A percentile compares a stretch with the other conserved stretches of the same genome.
Evolutionary conservation across 805 yeast genomes (phyloP).

Genomic region (Hanseniaspora lindneri): DNA sequence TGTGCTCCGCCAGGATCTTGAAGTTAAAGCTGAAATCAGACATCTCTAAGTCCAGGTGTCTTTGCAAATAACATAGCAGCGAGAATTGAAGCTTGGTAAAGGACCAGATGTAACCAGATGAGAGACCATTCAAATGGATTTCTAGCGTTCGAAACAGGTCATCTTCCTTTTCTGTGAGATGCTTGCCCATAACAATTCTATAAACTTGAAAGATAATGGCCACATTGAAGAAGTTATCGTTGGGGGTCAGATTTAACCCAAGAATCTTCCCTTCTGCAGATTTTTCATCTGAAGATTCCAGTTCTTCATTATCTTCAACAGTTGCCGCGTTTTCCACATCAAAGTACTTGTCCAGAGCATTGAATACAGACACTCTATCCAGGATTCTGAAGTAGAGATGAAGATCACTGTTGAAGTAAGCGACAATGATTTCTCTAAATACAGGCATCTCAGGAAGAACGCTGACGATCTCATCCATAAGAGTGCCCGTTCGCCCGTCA

Average conservation of each 20-base stretch:
- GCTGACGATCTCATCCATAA: slow-evolving; percentile 6
- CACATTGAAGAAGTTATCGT: slow-evolving; percentile 12
- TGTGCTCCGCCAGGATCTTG: slow-evolving; percentile 18
- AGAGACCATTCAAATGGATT: slow-evolving; percentile 7
- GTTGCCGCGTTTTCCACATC: background rate
- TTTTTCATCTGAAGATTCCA: background rate
- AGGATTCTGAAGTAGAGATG: slow-evolving; percentile 10
- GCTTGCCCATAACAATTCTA: slow-evolving; percentile 14
- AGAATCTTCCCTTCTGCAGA: background rate
- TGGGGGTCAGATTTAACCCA: background rate
- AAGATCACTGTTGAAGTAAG: slow-evolving; percentile 9
- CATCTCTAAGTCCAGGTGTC: slow-evolving; percentile 18
- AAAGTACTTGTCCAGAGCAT: slow-evolving; percentile 8
- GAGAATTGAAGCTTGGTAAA: slow-evolving; percentile 25
- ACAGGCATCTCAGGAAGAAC: slow-evolving; percentile 8
- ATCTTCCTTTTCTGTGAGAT: slow-evolving; percentile 7
- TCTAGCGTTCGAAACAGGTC: slow-evolving; percentile 11
- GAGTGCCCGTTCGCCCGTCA: background rate
- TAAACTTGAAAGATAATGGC: slow-evolving; percentile 10
- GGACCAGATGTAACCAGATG: slow-evolving; percentile 12
- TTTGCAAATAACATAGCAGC: slow-evolving; percentile 20
- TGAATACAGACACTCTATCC: slow-evolving; percentile 6
- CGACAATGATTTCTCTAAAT: slow-evolving; percentile 2
- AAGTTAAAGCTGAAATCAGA: slow-evolving; percentile 17
- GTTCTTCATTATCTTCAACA: background rate